phyloP scores from a whole-genome alignment of 495 filamentous ascomycete species.

The Rusavskia elegans region DNA sequence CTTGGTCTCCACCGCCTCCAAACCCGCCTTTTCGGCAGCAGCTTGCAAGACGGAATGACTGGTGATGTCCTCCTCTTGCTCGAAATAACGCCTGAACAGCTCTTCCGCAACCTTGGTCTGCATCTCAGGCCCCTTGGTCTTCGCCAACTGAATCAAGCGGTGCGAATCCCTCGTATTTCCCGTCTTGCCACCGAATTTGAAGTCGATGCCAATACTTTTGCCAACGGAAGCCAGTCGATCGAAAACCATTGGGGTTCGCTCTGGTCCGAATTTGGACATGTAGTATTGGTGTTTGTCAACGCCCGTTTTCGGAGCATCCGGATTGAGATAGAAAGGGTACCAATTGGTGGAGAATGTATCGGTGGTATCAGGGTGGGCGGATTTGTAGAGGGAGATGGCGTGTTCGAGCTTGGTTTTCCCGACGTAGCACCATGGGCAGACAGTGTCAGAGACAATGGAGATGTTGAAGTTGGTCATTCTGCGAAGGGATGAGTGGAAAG shows the following conservation, averaged over 20 bases:
- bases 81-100: slow-evolving; percentile 60
- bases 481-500: not conserved
- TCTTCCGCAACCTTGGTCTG: slow-evolving; percentile 51
- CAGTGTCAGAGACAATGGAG: slow-evolving; percentile 55
- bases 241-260: slow-evolving; percentile 37
- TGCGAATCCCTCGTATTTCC: slow-evolving; percentile 71
- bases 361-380: slow-evolving; percentile 29
- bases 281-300: slow-evolving; percentile 42
- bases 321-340: slow-evolving; percentile 71
- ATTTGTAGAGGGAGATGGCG: slow-evolving; percentile 51
- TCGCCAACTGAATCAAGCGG: slow-evolving; percentile 54
- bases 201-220: slow-evolving; percentile 49
- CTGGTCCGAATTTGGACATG: slow-evolving; percentile 39
- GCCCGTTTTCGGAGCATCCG: slow-evolving; percentile 36
- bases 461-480: slow-evolving; percentile 67
- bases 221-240: slow-evolving; percentile 42
- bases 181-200: slow-evolving; percentile 53
- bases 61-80: slow-evolving; percentile 65
- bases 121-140: slow-evolving; percentile 33
- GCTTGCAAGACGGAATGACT: slow-evolving; percentile 38
- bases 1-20: slow-evolving; percentile 42
- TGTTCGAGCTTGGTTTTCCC: slow-evolving; percentile 57
- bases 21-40: slow-evolving; percentile 39
- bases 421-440: slow-evolving; percentile 80
- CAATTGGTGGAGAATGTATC: slow-evolving; percentile 61